Percentiles rank a stretch among this genome's conserved stretches.
phyloP scores from a whole-genome alignment of 2,329 filamentous ascomycete genomes.

The Monosporascus sp. region DNA sequence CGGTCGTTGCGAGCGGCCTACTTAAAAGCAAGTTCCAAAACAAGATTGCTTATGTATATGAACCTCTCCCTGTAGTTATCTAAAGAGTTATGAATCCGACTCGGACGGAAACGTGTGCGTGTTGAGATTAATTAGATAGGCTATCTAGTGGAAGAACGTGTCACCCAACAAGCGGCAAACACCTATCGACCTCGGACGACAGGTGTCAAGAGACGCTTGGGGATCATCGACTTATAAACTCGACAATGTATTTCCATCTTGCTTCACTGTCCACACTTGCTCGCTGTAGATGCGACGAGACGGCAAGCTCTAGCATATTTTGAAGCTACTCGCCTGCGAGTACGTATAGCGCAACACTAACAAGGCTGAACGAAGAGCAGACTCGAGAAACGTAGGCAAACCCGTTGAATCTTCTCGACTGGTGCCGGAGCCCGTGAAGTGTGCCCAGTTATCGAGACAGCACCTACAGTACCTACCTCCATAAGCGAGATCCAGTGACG shows the following conservation, averaged over 20 bases:
- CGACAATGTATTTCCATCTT: slow-evolving; percentile 41
- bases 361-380: not conserved
- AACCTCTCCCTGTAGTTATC: too few species aligned
- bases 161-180: slow-evolving; percentile 18
- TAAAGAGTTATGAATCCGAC: too few species aligned
- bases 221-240: slow-evolving; percentile 15
- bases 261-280: slow-evolving; percentile 69
- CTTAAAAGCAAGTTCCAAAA: not conserved
- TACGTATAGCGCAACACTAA: not conserved
- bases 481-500: too few species aligned
- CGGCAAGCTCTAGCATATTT: slow-evolving; percentile 64
- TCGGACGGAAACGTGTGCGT: too few species aligned
- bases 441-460: too few species aligned
- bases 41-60: not conserved
- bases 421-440: too few species aligned
- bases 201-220: slow-evolving; percentile 13
- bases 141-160: slow-evolving; percentile 10
- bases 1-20: not conserved
- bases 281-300: slow-evolving; percentile 47
- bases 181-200: slow-evolving; percentile 15
- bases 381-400: not conserved
- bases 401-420: too few species aligned
- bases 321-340: slow-evolving; percentile 39
- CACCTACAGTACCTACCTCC: too few species aligned
- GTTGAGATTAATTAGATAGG: not conserved